phyloP scores from a whole-genome alignment of 495 filamentous ascomycete species.

The Penicillium ochrochloron region DNA sequence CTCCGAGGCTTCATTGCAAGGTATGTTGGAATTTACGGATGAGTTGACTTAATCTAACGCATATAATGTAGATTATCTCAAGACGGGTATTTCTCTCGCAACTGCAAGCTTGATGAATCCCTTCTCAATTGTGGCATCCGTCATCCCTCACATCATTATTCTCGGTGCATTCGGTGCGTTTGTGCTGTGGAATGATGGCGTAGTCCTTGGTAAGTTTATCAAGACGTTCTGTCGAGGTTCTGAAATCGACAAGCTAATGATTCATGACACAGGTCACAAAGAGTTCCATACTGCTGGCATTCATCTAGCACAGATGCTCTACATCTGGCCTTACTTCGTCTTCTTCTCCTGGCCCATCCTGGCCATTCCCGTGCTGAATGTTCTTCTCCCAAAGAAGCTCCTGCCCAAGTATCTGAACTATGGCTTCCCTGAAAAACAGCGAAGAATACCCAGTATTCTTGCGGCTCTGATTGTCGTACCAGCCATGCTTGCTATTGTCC shows the following conservation, averaged over 20 bases:
- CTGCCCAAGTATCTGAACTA: slow-evolving; percentile 46
- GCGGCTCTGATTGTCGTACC: slow-evolving; percentile 44
- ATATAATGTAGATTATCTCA: slow-evolving; percentile 57
- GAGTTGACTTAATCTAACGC: slow-evolving; percentile 25
- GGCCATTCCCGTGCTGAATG: slow-evolving; percentile 53
- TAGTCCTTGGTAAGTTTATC: slow-evolving; percentile 73
- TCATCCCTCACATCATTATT: slow-evolving; percentile 71
- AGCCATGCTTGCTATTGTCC: slow-evolving; percentile 61
- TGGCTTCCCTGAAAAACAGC: slow-evolving; percentile 41
- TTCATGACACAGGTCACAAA: slow-evolving; percentile 70
- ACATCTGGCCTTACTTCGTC: slow-evolving; percentile 84
- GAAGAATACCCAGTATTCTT: slow-evolving; percentile 41
- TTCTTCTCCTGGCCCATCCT: slow-evolving; percentile 90
- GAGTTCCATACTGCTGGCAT: slow-evolving; percentile 87
- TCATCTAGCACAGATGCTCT: slow-evolving; percentile 91
- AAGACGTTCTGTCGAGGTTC: not conserved
- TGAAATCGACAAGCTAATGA: slow-evolving; percentile 6
- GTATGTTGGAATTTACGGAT: slow-evolving; percentile 39
- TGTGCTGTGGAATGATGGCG: slow-evolving; percentile 84
- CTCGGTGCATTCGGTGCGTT: slow-evolving; percentile 73
- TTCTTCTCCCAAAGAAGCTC: slow-evolving; percentile 40
- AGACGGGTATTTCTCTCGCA: slow-evolving; percentile 62
- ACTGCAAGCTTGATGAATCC: slow-evolving; percentile 58
- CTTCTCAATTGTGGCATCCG: slow-evolving; percentile 47
- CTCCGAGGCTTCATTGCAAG: slow-evolving; percentile 57